Base-by-base conservation (phyloP, 768 basidiomycete genomes). In the Pleurotus cornucopiae region DNA sequence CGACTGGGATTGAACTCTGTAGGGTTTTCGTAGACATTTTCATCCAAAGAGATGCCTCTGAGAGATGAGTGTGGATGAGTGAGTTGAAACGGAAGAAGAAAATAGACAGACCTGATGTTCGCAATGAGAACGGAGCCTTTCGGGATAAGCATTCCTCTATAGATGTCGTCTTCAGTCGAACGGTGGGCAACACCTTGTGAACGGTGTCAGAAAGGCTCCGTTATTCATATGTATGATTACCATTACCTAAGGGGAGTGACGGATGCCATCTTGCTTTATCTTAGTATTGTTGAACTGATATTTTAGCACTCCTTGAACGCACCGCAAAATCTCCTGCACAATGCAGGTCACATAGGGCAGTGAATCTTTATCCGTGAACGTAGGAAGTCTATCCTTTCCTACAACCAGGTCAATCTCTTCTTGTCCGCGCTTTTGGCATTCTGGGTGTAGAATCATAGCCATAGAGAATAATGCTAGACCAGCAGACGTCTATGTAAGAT, bases 131-230 rank as follows among this genome's bases (percentile, higher is more conserved):
- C 39, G 6, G 72, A 64, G 1, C 70, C 71, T 53, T 66, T 66
- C 6, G 70, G 72, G 9, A 78, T 71, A 45, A 66, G 73, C 60
- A 73, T 72, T 5, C 75, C 75, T 6, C 70, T 56, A 23, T 69
- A 69, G 20, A 62, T 44, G 48, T 67, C 67, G 45, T 70, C 71
- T 57, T 65, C 62, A 38, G 62, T 62, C 6, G 58, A 61, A 23
- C 62, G 64, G 60, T 68, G 68, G 12, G 64, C 64, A 26, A 61
- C 51, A 63, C 69, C 46, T 71, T 18, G 26, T 14, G 18, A 14
- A 37, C 26, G 20, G 0, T 26, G 64, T 63, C 12, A 66, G 65
- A 18, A n/a, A 6, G 11, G 7, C 12, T 16, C 11, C 12, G n/a
- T 6, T 38, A 20, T n/a, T 16, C 14, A 16, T n/a, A 37, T 16